Evolutionary conservation across 768 basidiomycete genomes (phyloP), one percentile per base, ranked within the genome.

Genomic region (Amanita phalloides): DNA sequence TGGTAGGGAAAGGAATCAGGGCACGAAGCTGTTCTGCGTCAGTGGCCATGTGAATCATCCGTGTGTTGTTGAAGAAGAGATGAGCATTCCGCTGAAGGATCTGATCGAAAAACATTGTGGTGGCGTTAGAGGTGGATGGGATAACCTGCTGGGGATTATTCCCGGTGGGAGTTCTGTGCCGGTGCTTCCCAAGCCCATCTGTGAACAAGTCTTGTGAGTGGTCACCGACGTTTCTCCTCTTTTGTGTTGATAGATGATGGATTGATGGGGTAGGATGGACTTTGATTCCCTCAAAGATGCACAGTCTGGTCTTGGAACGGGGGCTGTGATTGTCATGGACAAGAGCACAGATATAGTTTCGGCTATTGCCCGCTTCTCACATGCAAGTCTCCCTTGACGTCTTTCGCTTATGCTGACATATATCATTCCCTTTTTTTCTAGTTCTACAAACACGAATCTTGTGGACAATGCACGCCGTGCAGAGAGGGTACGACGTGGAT

Each of bases 301-400:
- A 1, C 89, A 91, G 60, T 87, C 90, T n/a, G 94, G 94, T 67
- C 81, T 99, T 54, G 95, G 95, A 17, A 99, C 95, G 0, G 95
- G 95, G 53, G 95, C 95, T 13, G 93, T 99, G 54, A 98, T 99
- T 56, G 95, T 99, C 59, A 96, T 97, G 94, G 84, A 99, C 75
- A 92, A 97, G 74, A 84, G 84, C 62, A 96, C 95, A 26, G 95
- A 99, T 62, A 85, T 99, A 47, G 82, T 98, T 58, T 75, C 81
- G 38, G 94, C 91, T 53, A 99, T 99, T 58, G 90, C 95, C 3
- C 86, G 95, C 35, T 96, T 99, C 72, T 75, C 90, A 36, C 79
- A 86, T 81, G 51, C 45, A 56, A 45, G 73, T 64, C 6, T 28
- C 7, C 7, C 7, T 6, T 6, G 4, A 6, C 28, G 0, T 7